These are phyloP conservation scores for Elsinoe fawcettii DNA, from an alignment of 2,329 filamentous ascomycete genomes.

Conservation along the genomic window DNA sequence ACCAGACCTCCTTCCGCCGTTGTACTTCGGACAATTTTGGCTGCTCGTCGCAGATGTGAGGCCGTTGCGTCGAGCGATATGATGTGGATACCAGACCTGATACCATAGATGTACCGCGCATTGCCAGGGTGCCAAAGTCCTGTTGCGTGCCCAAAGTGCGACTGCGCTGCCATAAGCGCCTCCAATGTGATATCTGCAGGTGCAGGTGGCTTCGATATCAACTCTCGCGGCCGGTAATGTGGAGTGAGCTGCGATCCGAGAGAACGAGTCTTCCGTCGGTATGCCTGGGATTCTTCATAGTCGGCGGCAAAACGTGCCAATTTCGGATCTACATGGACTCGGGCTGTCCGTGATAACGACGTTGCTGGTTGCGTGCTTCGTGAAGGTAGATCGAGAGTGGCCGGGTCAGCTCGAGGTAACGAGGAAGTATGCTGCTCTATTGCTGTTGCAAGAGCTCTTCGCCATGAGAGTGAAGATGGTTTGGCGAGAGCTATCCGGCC, in stretches of 20 bases:
- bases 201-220: constrained; percentile 64
- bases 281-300: constrained; percentile 37
- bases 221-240: constrained; percentile 57
- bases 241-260: constrained; percentile 35
- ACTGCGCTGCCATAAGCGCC: constrained; percentile 78
- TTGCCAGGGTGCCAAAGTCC: constrained; percentile 93
- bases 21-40: constrained; percentile 85
- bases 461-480: constrained; percentile 29
- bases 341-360: neutral
- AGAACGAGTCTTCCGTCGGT: constrained; percentile 21
- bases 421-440: constrained; percentile 23
- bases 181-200: constrained; percentile 82
- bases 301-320: constrained; percentile 30
- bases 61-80: constrained; percentile 86
- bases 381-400: constrained; percentile 8
- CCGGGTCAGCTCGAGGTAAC: neutral
- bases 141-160: constrained; percentile 83
- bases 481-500: constrained; percentile 34
- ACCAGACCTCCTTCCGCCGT: constrained; percentile 74
- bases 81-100: constrained; percentile 82
- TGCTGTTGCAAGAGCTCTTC: constrained; percentile 31
- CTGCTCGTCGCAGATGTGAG: constrained; percentile 81
- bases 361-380: neutral
- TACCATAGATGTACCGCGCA: constrained; percentile 86
- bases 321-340: neutral